Evolutionary conservation across 2,329 filamentous ascomycete genomes (phyloP).

Genomic region (Xenosphaeropsis pyriputrescens): DNA sequence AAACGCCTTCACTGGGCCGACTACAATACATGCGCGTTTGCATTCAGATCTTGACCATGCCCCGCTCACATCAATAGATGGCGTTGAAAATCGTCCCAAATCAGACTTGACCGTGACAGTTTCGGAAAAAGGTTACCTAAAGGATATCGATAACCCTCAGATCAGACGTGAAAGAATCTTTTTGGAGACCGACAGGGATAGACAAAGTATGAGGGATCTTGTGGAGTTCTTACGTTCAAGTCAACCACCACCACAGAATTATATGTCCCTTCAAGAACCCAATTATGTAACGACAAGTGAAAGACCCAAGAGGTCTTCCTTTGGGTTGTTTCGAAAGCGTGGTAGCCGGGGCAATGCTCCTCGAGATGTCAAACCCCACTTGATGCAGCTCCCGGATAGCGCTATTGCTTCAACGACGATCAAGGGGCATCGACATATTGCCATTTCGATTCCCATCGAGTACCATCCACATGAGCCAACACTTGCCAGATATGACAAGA

Average conservation of each 20-base stretch:
- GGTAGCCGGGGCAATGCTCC: conserved; percentile 19
- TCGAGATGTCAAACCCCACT: conserved; percentile 8
- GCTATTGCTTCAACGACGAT: conserved; percentile 38
- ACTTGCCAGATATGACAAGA: too few relatives aligned
- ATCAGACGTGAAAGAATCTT: too few relatives aligned
- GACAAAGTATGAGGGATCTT: conserved; percentile 19
- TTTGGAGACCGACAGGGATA: conserved; percentile 1
- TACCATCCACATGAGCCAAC: conserved; percentile 18
- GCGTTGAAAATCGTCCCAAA: too few relatives aligned
- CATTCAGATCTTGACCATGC: too few relatives aligned
- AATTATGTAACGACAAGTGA: conserved; percentile 8
- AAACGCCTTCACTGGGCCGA: too few relatives aligned
- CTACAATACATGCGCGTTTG: too few relatives aligned
- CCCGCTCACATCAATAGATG: too few relatives aligned
- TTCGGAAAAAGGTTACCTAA: too few relatives aligned
- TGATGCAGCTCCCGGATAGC: conserved; percentile 34
- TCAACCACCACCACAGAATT: conserved; percentile 32
- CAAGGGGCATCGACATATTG: conserved; percentile 39
- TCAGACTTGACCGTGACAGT: too few relatives aligned
- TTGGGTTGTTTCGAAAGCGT: conserved; percentile 25
- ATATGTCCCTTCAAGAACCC: conserved; percentile 28
- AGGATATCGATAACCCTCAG: too few relatives aligned
- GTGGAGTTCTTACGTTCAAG: conserved; percentile 34
- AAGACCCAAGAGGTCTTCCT: conserved; percentile 23
- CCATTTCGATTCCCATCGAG: conserved; percentile 42